Base-by-base conservation (phyloP, 116 monocot genomes). In the Papilionanthe hybrid region DNA sequence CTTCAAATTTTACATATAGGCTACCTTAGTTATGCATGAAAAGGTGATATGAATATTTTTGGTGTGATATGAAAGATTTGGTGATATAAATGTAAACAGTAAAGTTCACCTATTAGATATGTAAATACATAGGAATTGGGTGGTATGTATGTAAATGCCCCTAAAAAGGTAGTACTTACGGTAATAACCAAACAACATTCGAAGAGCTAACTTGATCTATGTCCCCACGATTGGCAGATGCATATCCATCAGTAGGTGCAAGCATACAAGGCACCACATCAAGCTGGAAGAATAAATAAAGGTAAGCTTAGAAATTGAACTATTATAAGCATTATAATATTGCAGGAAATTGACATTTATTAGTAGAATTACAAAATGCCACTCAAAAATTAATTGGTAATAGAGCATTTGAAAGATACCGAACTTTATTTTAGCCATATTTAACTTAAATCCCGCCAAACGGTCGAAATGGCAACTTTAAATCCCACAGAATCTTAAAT, bases 181-280 rank as follows among this genome's bases (percentile, higher is more conserved):
- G 96, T 85, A 96, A 90, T 44, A 85, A 82, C 96, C 96, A 96
- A 83, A 96, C 93, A 41, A 73, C 76, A 78, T 71, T 81, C n/a
- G 85, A 72, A 66, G 47, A 25, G n/a, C 66, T 42, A 79, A 77
- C 19, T 47, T 83, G 56, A 72, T 74, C 78, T 58, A 75, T 72
- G 72, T 86, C 78, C 25, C 82, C 73, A 71, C 78, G 60, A 44
- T 82, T 42, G 15, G 53, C 37, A 69, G 88, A 86, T 65, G 78
- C 77, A 87, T 89, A 91, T 83, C 90, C 88, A 88, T 91, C 85
- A 80, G 76, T 55, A 47, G 91, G 88, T 43, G 91, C 90, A 84
- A 96, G 96, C 85, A 96, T 82, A 85, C 96, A 96, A 13, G 96
- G 96, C 79, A 78, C 41, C 42, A 93, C 96, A 86, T 96, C 91